Percentiles rank a stretch among this genome's conserved stretches.
phyloP scores from a whole-genome alignment of 306 rosid genomes.

The Ammopiptanthus mongolicus region DNA sequence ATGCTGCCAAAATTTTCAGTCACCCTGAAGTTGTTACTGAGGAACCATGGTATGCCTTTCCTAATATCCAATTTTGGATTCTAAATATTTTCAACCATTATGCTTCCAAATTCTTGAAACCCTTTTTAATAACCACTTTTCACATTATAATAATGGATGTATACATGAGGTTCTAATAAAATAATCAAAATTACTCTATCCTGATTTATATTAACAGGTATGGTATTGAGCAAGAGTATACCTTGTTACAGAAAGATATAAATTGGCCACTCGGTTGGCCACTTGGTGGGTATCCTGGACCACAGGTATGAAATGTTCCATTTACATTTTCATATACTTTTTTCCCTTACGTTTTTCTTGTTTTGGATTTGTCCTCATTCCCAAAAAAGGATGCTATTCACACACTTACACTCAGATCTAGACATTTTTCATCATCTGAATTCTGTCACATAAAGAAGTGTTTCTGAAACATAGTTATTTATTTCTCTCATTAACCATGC shows the following conservation, averaged over 20 bases:
- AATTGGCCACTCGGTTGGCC: conserved; percentile 77
- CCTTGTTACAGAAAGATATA: conserved; percentile 46
- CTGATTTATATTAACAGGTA: conserved; percentile 35
- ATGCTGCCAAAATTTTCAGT: conserved; percentile 59
- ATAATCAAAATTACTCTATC: neutral
- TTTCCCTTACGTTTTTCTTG: neutral
- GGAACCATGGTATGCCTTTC: conserved; percentile 46
- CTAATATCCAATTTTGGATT: neutral
- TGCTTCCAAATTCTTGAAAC: neutral
- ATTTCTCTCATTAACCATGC: too few relatives aligned
- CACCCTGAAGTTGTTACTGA: conserved; percentile 50
- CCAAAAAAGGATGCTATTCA: neutral
- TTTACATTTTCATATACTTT: neutral
- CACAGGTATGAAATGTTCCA: conserved; percentile 29
- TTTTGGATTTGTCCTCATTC: neutral
- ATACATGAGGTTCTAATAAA: neutral
- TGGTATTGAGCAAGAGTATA: conserved; percentile 69
- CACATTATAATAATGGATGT: neutral
- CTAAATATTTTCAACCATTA: neutral
- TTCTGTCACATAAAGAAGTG: neutral
- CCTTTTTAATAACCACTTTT: neutral
- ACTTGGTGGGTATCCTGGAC: conserved; percentile 59
- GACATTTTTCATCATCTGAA: neutral
- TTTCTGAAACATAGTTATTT: too few relatives aligned
- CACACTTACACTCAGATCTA: too few relatives aligned